Conservation (phyloP, 2,329 filamentous ascomycete species). For the Pyrenophora tritici-repentis region DNA sequence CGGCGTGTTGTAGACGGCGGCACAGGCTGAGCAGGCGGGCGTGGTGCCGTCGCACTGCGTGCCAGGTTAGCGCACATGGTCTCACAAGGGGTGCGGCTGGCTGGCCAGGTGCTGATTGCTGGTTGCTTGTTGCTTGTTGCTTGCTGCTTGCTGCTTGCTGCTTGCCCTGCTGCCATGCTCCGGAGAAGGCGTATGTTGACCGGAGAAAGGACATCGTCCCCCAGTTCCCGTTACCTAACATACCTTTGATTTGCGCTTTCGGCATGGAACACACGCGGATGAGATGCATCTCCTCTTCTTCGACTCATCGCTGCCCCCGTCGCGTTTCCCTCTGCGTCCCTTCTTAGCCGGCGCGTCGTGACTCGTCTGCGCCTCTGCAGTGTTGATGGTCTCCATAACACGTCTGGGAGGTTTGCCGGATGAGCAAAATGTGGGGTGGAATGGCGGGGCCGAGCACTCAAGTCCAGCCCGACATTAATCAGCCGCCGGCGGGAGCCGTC, state of each 20-base stretch:
- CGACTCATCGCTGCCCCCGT: slow-evolving; percentile 46
- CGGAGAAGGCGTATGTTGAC: slow-evolving; percentile 13
- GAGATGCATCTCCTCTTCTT: slow-evolving; percentile 53
- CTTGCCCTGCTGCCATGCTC: too few relatives aligned
- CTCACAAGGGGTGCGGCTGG: slow-evolving; percentile 6
- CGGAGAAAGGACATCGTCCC: slow-evolving; percentile 18
- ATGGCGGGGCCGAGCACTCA: slow-evolving; percentile 28
- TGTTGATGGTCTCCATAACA: slow-evolving; percentile 22
- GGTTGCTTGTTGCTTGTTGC: too few relatives aligned
- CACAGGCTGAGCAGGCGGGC: slow-evolving; percentile 71
- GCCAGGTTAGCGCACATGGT: slow-evolving; percentile 16
- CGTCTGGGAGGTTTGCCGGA: slow-evolving; percentile 12
- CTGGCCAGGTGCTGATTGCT: not conserved
- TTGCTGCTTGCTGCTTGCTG: too few relatives aligned
- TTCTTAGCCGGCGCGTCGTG: slow-evolving; percentile 35
- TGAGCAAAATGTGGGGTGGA: slow-evolving; percentile 21
- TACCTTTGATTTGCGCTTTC: slow-evolving; percentile 50
- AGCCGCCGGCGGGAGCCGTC: slow-evolving; percentile 20
- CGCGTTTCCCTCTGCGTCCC: slow-evolving; percentile 42
- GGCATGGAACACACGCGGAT: slow-evolving; percentile 48
- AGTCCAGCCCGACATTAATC: slow-evolving; percentile 30
- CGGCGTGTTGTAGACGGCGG: slow-evolving; percentile 86
- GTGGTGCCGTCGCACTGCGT: slow-evolving; percentile 71
- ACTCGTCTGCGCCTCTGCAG: slow-evolving; percentile 9
- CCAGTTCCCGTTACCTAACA: slow-evolving; percentile 20